Conservation (phyloP, 768 basidiomycete genomes). For the Rhodotorula babjevae region DNA sequence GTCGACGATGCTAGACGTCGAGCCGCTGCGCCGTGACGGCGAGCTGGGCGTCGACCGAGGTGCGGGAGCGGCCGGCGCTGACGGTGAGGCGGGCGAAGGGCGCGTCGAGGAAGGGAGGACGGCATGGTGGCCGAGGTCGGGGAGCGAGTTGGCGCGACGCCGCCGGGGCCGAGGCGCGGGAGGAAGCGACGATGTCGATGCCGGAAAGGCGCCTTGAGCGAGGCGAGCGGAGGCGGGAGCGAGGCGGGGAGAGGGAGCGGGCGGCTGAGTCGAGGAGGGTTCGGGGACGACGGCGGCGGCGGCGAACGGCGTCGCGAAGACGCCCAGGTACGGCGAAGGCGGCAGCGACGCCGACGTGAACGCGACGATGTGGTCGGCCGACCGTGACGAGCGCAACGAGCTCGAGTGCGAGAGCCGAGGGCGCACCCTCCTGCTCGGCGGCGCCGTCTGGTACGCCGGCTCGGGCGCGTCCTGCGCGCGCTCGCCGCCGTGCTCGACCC, state of each 20-base stretch:
- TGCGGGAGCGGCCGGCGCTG: no score
- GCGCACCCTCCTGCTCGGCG: neutral
- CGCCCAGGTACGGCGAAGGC: neutral
- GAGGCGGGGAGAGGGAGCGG: neutral
- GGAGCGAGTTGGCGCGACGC: constrained; percentile 3
- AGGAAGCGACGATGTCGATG: neutral
- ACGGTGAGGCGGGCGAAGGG: no score
- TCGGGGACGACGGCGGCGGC: no score
- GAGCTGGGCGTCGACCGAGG: no score
- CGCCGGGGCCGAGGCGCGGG: neutral
- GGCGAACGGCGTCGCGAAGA: neutral
- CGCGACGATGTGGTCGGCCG: no score
- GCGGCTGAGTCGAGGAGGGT: neutral
- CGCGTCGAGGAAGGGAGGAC: no score
- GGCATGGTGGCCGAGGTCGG: no score
- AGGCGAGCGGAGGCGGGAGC: neutral
- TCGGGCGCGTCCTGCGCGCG: neutral
- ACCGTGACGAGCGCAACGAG: neutral
- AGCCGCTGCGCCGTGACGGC: no score
- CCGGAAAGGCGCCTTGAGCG: neutral
- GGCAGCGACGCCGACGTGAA: neutral
- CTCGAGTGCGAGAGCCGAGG: neutral
- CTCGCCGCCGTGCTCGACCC: neutral
- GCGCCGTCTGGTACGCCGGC: neutral
- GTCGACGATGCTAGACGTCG: no score